A percentile compares a stretch with the other conserved stretches of the same genome.
These are phyloP conservation scores for Lentinus polychrous DNA, from an alignment of 1,284 basidiomycete species.

Conservation along the genomic window DNA sequence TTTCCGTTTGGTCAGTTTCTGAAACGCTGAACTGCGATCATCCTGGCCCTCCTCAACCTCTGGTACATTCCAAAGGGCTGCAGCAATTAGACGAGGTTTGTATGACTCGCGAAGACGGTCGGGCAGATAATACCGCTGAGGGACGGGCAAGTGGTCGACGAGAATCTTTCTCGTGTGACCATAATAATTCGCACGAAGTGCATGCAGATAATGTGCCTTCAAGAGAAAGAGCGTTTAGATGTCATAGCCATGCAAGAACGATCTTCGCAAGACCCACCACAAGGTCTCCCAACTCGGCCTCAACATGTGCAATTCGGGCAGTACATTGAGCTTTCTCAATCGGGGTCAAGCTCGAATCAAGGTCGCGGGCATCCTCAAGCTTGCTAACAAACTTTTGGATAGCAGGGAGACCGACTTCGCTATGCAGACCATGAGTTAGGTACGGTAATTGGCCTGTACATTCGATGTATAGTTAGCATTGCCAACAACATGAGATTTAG, in stretches of 20 bases:
- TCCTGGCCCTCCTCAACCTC: slow-evolving; percentile 39
- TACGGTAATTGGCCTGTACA: slow-evolving; percentile 63
- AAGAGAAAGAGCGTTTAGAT: neutral
- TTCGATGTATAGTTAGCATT: neutral
- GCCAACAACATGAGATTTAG: neutral
- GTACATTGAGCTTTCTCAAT: slow-evolving; percentile 43
- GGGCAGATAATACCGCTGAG: slow-evolving; percentile 69
- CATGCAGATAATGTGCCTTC: slow-evolving; percentile 53
- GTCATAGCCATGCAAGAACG: neutral
- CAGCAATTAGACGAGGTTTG: slow-evolving; percentile 49
- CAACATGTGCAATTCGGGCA: slow-evolving; percentile 59
- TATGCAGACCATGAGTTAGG: slow-evolving; percentile 48
- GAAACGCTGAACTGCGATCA: slow-evolving; percentile 20
- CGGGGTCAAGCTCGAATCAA: slow-evolving; percentile 39
- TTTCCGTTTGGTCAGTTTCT: slow-evolving; percentile 28
- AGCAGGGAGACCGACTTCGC: slow-evolving; percentile 45
- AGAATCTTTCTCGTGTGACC: slow-evolving; percentile 47
- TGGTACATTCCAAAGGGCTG: slow-evolving; percentile 53
- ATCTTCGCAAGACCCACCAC: slow-evolving; percentile 40
- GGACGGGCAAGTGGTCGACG: slow-evolving; percentile 51
- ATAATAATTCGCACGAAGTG: slow-evolving; percentile 55
- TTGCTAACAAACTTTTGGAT: slow-evolving; percentile 58
- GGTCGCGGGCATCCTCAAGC: slow-evolving; percentile 32
- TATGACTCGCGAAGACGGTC: slow-evolving; percentile 51
- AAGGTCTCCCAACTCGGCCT: slow-evolving; percentile 61